These are phyloP conservation scores for Podila minutissima DNA, from an alignment of 192 early-diverging fungal species.

Conservation along the genomic window DNA sequence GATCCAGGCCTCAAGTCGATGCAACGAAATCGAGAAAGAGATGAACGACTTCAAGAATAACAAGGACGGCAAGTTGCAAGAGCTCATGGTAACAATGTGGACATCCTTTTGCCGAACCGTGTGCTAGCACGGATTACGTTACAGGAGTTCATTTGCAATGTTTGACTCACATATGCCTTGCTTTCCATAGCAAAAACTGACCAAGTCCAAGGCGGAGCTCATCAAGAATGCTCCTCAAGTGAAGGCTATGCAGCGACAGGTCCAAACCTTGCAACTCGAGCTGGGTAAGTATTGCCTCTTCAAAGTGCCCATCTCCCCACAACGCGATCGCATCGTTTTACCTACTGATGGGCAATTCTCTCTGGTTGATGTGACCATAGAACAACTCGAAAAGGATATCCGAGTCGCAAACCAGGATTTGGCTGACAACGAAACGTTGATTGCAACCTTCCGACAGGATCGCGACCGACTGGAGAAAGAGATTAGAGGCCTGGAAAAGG, in stretches of 20 bases:
- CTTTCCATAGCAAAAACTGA: slow-evolving; percentile 67
- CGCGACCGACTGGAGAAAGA: slow-evolving; percentile 51
- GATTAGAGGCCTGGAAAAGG: slow-evolving; percentile 4
- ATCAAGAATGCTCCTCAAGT: slow-evolving; percentile 59
- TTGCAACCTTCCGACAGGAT: slow-evolving; percentile 57
- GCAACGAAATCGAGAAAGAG: slow-evolving; percentile 78
- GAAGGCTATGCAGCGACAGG: slow-evolving; percentile 71
- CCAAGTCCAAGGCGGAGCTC: slow-evolving; percentile 70
- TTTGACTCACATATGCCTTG: not conserved
- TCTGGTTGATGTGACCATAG: slow-evolving; percentile 27
- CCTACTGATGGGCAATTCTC: too few relatives aligned
- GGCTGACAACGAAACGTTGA: slow-evolving; percentile 53
- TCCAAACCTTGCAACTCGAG: slow-evolving; percentile 74
- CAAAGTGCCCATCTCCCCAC: too few relatives aligned
- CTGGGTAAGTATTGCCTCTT: slow-evolving; percentile 56
- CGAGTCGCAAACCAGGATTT: slow-evolving; percentile 54
- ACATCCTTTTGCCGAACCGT: not conserved
- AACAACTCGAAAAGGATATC: slow-evolving; percentile 66
- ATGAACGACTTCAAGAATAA: slow-evolving; percentile 91
- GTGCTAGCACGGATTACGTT: too few relatives aligned
- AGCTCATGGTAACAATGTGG: slow-evolving; percentile 65
- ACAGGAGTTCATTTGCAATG: too few relatives aligned
- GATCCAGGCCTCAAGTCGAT: slow-evolving; percentile 61
- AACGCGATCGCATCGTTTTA: too few relatives aligned
- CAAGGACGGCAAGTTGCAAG: slow-evolving; percentile 89